Evolutionary conservation across 2,329 filamentous ascomycete species (phyloP).

Genomic region (Pseudohalonectria lignicola): DNA sequence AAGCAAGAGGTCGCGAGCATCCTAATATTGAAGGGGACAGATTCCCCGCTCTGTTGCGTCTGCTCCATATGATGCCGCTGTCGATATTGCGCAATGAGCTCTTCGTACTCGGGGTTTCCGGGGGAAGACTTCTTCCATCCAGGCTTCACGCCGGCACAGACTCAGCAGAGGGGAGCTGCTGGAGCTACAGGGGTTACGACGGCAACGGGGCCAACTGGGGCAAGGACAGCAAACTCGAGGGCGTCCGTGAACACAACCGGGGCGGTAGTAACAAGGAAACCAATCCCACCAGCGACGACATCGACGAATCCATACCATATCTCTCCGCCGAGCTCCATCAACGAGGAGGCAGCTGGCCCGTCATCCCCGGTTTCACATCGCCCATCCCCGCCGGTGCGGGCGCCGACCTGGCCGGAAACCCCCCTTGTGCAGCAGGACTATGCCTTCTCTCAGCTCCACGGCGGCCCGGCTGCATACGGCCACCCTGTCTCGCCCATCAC

Average conservation of each 20-base stretch:
- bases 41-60: not conserved
- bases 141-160: slow-evolving; percentile 3
- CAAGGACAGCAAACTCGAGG: not conserved
- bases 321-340: not conserved
- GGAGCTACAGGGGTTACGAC: too few relatives aligned
- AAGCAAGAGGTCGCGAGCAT: too few relatives aligned
- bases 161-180: too few relatives aligned
- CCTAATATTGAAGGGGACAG: too few relatives aligned
- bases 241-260: not conserved
- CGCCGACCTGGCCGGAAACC: not conserved
- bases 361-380: not conserved
- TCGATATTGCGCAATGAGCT: slow-evolving; percentile 1
- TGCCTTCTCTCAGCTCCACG: slow-evolving; percentile 2
- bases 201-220: not conserved
- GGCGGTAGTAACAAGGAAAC: not conserved
- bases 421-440: slow-evolving; percentile 1
- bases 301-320: not conserved
- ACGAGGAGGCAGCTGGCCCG: not conserved
- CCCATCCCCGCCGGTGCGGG: not conserved
- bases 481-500: slow-evolving; percentile 1
- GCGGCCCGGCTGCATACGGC: not conserved
- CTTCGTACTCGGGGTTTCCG: not conserved
- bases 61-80: not conserved
- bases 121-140: slow-evolving; percentile 5
- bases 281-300: not conserved